A percentile compares a stretch with the other conserved stretches of the same genome.
Evolutionary conservation across 2,329 filamentous ascomycete genomes (phyloP).

Genomic region (Tolypocladium pustulatum): DNA sequence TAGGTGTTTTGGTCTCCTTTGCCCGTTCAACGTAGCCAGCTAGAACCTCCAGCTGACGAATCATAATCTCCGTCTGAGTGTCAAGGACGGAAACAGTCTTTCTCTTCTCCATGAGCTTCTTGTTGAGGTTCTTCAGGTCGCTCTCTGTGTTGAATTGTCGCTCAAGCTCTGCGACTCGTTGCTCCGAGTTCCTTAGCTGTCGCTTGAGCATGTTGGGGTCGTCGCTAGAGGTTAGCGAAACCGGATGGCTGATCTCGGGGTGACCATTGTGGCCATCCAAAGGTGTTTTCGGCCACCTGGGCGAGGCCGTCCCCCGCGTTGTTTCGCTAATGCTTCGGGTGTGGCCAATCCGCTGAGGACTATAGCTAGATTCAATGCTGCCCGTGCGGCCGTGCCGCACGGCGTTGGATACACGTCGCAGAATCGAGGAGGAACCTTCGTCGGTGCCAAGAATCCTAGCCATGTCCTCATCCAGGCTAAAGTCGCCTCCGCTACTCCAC

Average conservation of each 20-base stretch:
- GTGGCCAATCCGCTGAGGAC: constrained; percentile 36
- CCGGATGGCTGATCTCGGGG: constrained; percentile 61
- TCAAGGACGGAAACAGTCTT: constrained; percentile 93
- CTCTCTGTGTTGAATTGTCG: constrained; percentile 60
- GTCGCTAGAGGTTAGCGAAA: constrained; percentile 52
- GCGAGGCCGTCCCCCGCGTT: constrained; percentile 52
- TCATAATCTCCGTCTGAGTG: constrained; percentile 90
- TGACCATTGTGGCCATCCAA: constrained; percentile 43
- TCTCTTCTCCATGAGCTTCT: constrained; percentile 80
- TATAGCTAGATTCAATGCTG: constrained; percentile 53
- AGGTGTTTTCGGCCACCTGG: constrained; percentile 61
- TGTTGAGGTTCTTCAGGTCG: constrained; percentile 67
- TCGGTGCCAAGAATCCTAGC: constrained; percentile 75
- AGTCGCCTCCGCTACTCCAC: constrained; percentile 73
- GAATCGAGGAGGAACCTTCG: constrained; percentile 65
- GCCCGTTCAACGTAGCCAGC: constrained; percentile 80
- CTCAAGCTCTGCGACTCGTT: constrained; percentile 78
- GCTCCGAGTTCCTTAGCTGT: constrained; percentile 71
- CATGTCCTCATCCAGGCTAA: constrained; percentile 94
- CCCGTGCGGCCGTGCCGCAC: constrained; percentile 86
- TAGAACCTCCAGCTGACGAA: constrained; percentile 80
- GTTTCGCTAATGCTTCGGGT: constrained; percentile 56
- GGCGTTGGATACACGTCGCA: constrained; percentile 84
- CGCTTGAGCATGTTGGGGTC: constrained; percentile 59
- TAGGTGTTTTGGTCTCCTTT: constrained; percentile 68